These are phyloP conservation scores for Adansonia digitata DNA, from an alignment of 345 rosid genomes.

Conservation along the genomic window DNA sequence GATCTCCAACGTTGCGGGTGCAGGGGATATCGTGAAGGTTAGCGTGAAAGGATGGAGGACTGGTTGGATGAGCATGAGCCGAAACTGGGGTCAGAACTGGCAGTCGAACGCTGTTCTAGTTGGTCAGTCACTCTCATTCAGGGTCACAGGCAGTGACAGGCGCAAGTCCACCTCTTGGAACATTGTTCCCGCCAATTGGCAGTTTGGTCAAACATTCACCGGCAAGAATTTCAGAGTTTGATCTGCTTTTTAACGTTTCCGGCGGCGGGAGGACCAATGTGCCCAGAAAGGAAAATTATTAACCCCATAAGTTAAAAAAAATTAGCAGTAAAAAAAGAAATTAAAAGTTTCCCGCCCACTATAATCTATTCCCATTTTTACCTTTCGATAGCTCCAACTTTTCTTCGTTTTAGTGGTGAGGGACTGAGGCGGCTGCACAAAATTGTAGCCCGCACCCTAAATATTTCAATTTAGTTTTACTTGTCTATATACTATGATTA, in stretches of 20 bases:
- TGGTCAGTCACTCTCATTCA: constrained; percentile 58
- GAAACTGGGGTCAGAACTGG: constrained; percentile 78
- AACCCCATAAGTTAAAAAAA: background rate
- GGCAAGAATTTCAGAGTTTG: constrained; percentile 65
- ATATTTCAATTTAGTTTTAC: background rate
- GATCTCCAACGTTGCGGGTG: constrained; percentile 61
- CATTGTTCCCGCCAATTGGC: constrained; percentile 59
- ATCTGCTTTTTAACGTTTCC: background rate
- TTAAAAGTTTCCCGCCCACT: background rate
- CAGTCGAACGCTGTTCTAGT: constrained; percentile 48
- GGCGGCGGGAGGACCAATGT: background rate
- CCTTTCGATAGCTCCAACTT: background rate
- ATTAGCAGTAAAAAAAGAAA: background rate
- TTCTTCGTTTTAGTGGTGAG: background rate
- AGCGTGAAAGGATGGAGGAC: constrained; percentile 52
- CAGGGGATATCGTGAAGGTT: constrained; percentile 40
- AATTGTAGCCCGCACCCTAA: constrained; percentile 39
- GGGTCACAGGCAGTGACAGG: constrained; percentile 58
- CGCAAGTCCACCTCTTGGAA: constrained; percentile 66
- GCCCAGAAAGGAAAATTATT: background rate
- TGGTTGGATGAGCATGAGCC: constrained; percentile 53
- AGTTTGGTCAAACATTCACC: constrained; percentile 64
- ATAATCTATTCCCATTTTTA: constrained; percentile 9
- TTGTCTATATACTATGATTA: background rate
- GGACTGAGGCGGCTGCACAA: constrained; percentile 39